Evolutionary conservation across 192 early-diverging fungal genomes (phyloP).

Genomic region (Coemansia sp.): DNA sequence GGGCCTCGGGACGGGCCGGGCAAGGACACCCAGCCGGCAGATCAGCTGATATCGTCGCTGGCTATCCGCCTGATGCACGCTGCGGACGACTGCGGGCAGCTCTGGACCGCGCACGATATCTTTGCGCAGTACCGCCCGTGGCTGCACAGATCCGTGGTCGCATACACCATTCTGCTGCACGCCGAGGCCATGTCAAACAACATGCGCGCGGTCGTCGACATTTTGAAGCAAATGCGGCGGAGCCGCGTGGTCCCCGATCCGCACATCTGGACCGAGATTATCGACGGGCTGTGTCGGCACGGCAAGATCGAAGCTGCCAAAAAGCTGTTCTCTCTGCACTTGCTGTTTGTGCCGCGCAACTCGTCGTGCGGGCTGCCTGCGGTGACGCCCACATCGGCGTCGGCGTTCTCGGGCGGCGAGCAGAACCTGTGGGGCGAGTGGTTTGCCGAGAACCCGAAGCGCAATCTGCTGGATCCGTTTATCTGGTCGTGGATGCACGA

Average conservation of each 20-base stretch:
- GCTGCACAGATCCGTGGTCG: background rate
- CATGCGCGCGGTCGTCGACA: background rate
- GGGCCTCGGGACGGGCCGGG: background rate
- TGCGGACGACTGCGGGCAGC: background rate
- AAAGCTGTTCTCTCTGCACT: constrained; percentile 29
- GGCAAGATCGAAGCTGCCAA: constrained; percentile 6
- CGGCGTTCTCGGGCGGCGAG: background rate
- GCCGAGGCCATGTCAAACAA: constrained; percentile 5
- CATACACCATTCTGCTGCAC: constrained; percentile 24
- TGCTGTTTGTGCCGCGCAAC: constrained; percentile 20
- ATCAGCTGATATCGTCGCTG: constrained; percentile 10
- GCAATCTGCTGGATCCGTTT: constrained; percentile 1
- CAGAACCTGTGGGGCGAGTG: constrained; percentile 33
- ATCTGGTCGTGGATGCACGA: constrained; percentile 11
- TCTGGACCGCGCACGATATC: background rate
- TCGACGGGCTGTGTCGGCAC: constrained; percentile 18
- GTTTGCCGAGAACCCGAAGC: background rate
- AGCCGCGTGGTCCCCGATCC: constrained; percentile 14
- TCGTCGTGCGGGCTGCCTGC: background rate
- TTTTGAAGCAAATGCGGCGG: constrained; percentile 11
- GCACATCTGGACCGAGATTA: constrained; percentile 23
- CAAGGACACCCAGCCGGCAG: background rate
- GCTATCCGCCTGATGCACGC: constrained; percentile 20
- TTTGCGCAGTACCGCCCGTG: constrained; percentile 8
- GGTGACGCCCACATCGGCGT: constrained; percentile 1